phyloP scores from a whole-genome alignment of 768 basidiomycete species.

The Macrocybe gigantea region DNA sequence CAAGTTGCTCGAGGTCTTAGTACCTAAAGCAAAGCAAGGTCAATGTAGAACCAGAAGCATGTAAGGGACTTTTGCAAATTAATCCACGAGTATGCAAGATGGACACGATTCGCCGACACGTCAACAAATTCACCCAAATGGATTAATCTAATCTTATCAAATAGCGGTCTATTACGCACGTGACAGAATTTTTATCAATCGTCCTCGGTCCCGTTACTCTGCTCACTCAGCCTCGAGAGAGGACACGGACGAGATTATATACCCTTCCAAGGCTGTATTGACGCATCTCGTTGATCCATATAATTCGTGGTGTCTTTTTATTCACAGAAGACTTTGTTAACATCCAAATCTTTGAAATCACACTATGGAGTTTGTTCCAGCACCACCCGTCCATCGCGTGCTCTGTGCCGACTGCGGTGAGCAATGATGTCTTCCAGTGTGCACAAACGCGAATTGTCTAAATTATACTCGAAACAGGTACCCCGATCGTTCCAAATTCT shows the following conservation, averaged over 20 bases:
- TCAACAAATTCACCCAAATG: conserved; percentile 5
- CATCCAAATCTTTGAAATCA: no score
- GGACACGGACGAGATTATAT: no score
- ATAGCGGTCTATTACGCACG: conserved; percentile 6
- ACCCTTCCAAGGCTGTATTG: no score
- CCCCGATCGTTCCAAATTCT: conserved; percentile 85
- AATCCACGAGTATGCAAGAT: background rate
- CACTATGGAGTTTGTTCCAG: conserved; percentile 73
- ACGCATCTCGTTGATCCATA: no score
- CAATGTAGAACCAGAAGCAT: no score
- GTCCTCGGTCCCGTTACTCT: background rate
- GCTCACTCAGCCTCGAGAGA: conserved; percentile 11
- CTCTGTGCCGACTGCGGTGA: conserved; percentile 87
- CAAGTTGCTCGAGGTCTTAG: no score
- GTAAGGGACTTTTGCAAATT: no score
- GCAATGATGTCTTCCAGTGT: conserved; percentile 11
- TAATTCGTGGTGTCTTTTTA: no score
- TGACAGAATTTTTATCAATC: conserved; percentile 10
- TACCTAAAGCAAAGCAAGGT: no score
- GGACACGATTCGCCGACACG: conserved; percentile 5
- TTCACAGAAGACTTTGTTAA: no score
- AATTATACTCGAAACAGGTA: conserved; percentile 37
- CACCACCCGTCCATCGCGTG: conserved; percentile 73
- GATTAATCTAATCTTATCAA: conserved; percentile 10
- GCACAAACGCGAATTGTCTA: conserved; percentile 1